Evolutionary conservation across 2,329 filamentous ascomycete species (phyloP).

Genomic region (Pyricularia grisea): DNA sequence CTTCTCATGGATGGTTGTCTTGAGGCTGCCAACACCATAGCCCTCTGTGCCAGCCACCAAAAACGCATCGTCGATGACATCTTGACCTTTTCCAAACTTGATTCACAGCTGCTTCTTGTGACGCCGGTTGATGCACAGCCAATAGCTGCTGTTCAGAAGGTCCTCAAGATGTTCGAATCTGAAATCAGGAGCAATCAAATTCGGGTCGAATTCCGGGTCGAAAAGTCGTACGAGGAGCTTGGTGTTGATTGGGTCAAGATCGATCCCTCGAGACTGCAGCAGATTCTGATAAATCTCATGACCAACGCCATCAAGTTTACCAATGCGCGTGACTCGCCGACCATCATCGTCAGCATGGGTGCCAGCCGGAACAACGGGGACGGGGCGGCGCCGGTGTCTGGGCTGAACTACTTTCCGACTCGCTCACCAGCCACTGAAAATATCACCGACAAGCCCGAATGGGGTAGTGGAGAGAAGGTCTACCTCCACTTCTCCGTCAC

Average conservation of each 20-base stretch:
- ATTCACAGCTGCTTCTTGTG: constrained; percentile 64
- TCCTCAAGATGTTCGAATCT: constrained; percentile 70
- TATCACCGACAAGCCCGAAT: not conserved
- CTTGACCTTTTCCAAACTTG: constrained; percentile 64
- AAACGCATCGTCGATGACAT: constrained; percentile 70
- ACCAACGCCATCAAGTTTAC: constrained; percentile 82
- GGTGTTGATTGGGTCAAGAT: constrained; percentile 56
- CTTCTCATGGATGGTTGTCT: constrained; percentile 48
- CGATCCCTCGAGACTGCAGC: constrained; percentile 68
- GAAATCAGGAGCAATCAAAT: constrained; percentile 64
- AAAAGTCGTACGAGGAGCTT: constrained; percentile 50
- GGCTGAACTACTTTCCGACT: constrained; percentile 54
- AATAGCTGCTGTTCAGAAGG: constrained; percentile 53
- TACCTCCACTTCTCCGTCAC: constrained; percentile 66
- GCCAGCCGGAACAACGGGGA: constrained; percentile 32
- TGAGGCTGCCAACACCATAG: constrained; percentile 69
- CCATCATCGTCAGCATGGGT: constrained; percentile 41
- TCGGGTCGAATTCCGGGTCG: constrained; percentile 52
- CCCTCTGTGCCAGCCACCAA: constrained; percentile 70
- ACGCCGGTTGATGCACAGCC: constrained; percentile 63
- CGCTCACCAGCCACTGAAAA: constrained; percentile 5
- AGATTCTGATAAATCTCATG: constrained; percentile 71
- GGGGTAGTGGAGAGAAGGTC: constrained; percentile 15
- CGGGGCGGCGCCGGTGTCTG: constrained; percentile 29
- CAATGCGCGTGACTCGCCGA: constrained; percentile 41